Conservation (phyloP, 225 moss, liverwort and hornwort genomes). For the Asterella californica region DNA sequence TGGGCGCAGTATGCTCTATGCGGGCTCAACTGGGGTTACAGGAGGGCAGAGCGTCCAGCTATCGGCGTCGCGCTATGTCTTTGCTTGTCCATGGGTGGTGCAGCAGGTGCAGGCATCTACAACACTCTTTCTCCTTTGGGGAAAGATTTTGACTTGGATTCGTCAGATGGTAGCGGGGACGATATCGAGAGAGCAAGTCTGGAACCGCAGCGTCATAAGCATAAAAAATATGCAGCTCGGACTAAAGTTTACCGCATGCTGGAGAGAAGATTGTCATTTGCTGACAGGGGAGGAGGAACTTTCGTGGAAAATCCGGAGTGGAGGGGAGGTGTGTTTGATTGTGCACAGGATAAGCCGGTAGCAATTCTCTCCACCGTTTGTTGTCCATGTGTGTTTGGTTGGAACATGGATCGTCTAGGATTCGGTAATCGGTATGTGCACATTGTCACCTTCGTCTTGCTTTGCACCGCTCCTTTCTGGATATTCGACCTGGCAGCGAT, state of each 20-base stretch:
- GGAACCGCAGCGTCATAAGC: constrained; percentile 10
- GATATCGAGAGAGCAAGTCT: constrained; percentile 27
- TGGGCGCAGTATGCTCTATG: constrained; percentile 77
- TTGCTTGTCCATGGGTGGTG: constrained; percentile 57
- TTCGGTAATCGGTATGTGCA: constrained; percentile 92
- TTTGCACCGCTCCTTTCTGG: constrained; percentile 74
- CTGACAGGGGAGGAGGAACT: constrained; percentile 51
- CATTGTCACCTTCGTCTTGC: constrained; percentile 67
- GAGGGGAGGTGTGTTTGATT: constrained; percentile 72
- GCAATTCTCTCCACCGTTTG: constrained; percentile 59
- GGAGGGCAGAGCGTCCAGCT: constrained; percentile 66
- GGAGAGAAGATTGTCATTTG: constrained; percentile 77
- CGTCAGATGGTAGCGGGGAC: constrained; percentile 25
- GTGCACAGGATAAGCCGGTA: constrained; percentile 57
- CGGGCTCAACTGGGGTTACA: constrained; percentile 89
- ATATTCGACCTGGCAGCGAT: constrained; percentile 81
- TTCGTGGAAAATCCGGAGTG: constrained; percentile 59
- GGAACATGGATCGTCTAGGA: constrained; percentile 90
- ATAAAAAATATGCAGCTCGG: constrained; percentile 42
- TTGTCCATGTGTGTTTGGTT: constrained; percentile 83
- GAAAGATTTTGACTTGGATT: constrained; percentile 54
- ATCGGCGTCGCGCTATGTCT: constrained; percentile 72
- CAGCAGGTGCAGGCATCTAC: constrained; percentile 77
- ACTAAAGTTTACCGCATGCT: constrained; percentile 58
- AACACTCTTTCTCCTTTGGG: constrained; percentile 72